Evolutionary conservation across 306 rosid species (phyloP).

Genomic region (Cicer arietinum): DNA sequence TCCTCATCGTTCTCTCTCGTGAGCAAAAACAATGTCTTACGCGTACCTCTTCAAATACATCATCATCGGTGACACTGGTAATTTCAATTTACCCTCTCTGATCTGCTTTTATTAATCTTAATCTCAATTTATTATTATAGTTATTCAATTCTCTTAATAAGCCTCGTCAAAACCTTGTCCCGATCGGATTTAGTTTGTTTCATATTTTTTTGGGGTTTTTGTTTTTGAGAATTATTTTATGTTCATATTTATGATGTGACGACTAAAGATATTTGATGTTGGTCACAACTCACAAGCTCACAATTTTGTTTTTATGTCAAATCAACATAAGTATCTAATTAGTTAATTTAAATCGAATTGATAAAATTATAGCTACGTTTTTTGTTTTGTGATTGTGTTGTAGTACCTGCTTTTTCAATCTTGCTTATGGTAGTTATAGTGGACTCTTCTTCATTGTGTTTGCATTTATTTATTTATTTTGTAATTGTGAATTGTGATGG

Average conservation of each 20-base stretch:
- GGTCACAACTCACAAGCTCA: neutral
- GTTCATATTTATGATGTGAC: neutral
- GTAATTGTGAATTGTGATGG: neutral
- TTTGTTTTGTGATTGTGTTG: neutral
- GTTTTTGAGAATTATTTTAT: conserved; percentile 11
- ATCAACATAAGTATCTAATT: neutral
- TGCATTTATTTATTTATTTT: neutral
- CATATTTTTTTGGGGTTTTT: neutral
- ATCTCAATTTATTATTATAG: neutral
- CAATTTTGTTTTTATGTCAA: neutral
- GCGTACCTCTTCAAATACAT: conserved; percentile 97
- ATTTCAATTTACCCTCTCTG: neutral
- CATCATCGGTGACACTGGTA: conserved; percentile 99
- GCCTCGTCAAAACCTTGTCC: conserved; percentile 1
- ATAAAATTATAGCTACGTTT: neutral
- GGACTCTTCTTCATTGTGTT: neutral
- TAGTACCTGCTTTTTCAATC: neutral
- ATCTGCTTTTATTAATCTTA: conserved; percentile 34
- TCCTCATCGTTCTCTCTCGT: neutral
- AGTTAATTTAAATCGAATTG: neutral
- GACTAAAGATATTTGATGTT: conserved; percentile 1
- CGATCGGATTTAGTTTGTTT: conserved; percentile 20
- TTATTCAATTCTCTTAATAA: neutral
- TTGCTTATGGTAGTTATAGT: conserved; percentile 1
- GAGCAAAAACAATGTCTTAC: conserved; percentile 65